Evolutionary conservation across 306 rosid genomes (phyloP).

Genomic region (Cucurbita argyrosperma): DNA sequence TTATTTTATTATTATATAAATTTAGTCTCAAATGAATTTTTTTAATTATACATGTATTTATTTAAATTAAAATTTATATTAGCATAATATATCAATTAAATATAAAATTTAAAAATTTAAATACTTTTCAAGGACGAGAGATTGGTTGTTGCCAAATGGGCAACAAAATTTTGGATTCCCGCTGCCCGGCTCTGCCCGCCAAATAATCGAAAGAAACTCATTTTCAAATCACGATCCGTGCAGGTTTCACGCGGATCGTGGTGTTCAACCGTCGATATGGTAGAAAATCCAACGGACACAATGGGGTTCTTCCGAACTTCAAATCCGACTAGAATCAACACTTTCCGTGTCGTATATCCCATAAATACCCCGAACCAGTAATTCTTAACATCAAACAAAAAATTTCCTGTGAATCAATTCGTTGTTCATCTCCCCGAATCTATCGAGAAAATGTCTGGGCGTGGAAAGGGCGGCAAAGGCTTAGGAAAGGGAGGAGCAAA

Average conservation of each 20-base stretch:
- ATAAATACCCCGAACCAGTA: background rate
- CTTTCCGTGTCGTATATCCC: too few relatives aligned
- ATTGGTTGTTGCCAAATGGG: background rate
- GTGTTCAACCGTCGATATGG: background rate
- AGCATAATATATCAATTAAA: too few relatives aligned
- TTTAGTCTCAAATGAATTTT: too few relatives aligned
- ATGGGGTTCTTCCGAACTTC: background rate
- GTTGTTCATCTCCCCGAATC: background rate
- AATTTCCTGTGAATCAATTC: background rate
- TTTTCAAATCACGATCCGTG: background rate
- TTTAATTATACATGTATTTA: too few relatives aligned
- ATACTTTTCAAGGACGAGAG: too few relatives aligned
- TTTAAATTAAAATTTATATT: too few relatives aligned
- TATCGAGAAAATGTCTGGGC: constrained; percentile 10
- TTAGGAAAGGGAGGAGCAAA: constrained; percentile 24
- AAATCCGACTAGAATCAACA: background rate
- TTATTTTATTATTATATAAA: too few relatives aligned
- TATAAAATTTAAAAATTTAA: too few relatives aligned
- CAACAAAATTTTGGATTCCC: background rate
- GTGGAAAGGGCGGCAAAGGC: constrained; percentile 25
- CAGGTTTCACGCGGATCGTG: background rate
- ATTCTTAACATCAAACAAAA: too few relatives aligned
- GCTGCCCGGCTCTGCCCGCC: background rate
- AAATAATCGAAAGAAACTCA: background rate
- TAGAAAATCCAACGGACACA: background rate